Evolutionary conservation across 371 early-diverging fungal species (phyloP).

Genomic region (Dichotomocladium elegans): DNA sequence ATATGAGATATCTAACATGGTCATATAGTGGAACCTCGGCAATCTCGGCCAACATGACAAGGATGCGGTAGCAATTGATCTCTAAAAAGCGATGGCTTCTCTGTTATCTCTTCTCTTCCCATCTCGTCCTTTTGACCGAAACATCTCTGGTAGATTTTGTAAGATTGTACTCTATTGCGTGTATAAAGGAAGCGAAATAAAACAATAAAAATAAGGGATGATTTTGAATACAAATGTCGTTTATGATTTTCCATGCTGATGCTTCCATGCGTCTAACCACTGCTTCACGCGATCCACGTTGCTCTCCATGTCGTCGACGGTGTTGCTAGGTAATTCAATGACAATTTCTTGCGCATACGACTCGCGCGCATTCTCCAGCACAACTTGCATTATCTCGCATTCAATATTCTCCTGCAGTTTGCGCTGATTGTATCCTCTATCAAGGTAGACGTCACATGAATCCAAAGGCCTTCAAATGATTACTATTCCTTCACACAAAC

Average conservation of each 20-base stretch:
- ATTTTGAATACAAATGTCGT: neutral
- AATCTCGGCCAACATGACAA: slow-evolving; percentile 7
- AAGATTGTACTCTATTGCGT: neutral
- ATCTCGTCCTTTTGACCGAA: neutral
- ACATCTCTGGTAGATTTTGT: neutral
- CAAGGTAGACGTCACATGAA: neutral
- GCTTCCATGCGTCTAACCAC: slow-evolving; percentile 61
- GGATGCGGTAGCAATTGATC: slow-evolving; percentile 5
- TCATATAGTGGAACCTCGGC: slow-evolving; percentile 8
- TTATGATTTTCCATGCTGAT: slow-evolving; percentile 25
- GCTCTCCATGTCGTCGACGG: slow-evolving; percentile 84
- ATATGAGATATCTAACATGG: neutral
- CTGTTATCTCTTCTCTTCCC: neutral
- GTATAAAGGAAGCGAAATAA: neutral
- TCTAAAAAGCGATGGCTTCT: neutral
- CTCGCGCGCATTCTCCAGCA: slow-evolving; percentile 87
- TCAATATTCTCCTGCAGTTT: slow-evolving; percentile 97
- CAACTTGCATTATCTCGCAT: slow-evolving; percentile 98
- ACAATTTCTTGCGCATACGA: slow-evolving; percentile 81
- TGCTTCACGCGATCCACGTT: slow-evolving; percentile 75
- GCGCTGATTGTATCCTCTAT: slow-evolving; percentile 78
- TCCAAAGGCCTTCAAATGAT: neutral
- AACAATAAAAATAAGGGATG: neutral
- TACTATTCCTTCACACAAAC: slow-evolving; percentile 35
- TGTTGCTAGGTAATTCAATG: slow-evolving; percentile 76